Base-by-base conservation (phyloP, 768 basidiomycete species). In the Boletus coccyginus region DNA sequence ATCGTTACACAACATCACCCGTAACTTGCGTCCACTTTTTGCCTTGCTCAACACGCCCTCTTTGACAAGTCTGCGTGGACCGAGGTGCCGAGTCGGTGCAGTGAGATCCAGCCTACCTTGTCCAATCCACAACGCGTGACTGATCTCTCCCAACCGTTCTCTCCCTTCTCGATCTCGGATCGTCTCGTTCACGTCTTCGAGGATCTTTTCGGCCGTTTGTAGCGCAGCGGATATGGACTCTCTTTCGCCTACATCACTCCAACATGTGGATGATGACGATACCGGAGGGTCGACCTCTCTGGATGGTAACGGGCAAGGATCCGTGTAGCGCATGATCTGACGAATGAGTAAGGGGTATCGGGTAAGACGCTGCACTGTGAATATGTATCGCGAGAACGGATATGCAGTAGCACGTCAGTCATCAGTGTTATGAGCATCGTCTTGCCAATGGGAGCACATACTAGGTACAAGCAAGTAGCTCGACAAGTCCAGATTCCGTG, bases 391-490 rank as follows among this genome's bases (percentile, higher is more conserved):
- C 10, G 10, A 32, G 32, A 17, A n/a, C 24, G 40, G 19, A 33
- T 41, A 35, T 40, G 16, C n/a, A 31, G 7, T 9, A 16, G 29
- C 2, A 35, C 21, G 29, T 51, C 35, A 43, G 35, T 10, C 19
- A 21, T 38, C 16, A 6, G 33, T 31, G 17, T 36, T 16, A 13
- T 9, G 35, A 6, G 9, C 5, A 5, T 29, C 7, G 14, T 19
- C 12, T 33, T n/a, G n/a, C n/a, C n/a, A n/a, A n/a, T 17, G 7
- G 10, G 39, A 7, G 2, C 27, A 75, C 85, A 62, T 70, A 94
- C 94, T 96, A 0, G 94, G 94, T n/a, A 85, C 86, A 11, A 98
- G 82, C 36, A 98, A 73, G 70, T 94, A 97, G 63, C 92, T 94
- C 1, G 94, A 92, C 24, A 98, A 70, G 65, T 98, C 94, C 13